phyloP scores from a whole-genome alignment of 2,329 filamentous ascomycete species.

The Ceratocystis ficicola region DNA sequence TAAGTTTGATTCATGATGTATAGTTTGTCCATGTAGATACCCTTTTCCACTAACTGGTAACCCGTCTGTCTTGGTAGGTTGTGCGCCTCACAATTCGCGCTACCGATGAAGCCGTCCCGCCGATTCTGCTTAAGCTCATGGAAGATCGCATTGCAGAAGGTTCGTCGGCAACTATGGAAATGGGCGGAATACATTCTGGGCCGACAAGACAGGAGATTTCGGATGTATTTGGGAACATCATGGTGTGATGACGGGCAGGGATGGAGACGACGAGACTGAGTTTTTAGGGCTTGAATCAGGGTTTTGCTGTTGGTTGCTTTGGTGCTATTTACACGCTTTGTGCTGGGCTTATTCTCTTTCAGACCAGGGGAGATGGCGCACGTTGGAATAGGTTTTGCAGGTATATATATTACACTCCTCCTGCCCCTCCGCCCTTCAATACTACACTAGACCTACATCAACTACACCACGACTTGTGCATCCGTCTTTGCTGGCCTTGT shows the following conservation, averaged over 20 bases:
- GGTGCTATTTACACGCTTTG: neutral
- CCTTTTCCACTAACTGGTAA: slow-evolving; percentile 24
- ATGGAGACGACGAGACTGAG: neutral
- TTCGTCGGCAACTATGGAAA: slow-evolving; percentile 33
- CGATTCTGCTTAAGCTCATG: slow-evolving; percentile 72
- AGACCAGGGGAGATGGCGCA: neutral
- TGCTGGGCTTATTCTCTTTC: neutral
- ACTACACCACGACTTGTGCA: slow-evolving; percentile 51
- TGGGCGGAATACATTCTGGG: slow-evolving; percentile 27
- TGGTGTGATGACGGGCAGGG: slow-evolving; percentile 34
- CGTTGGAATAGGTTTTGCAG: neutral
- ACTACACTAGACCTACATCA: too few species aligned
- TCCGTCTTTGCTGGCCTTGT: slow-evolving; percentile 66
- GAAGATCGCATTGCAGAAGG: slow-evolving; percentile 61
- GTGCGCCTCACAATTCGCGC: slow-evolving; percentile 86
- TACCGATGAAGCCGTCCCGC: slow-evolving; percentile 80
- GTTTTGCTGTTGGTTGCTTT: neutral
- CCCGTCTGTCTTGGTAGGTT: slow-evolving; percentile 52
- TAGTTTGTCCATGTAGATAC: neutral
- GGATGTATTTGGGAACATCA: slow-evolving; percentile 44
- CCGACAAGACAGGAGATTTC: slow-evolving; percentile 41
- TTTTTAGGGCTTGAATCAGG: neutral
- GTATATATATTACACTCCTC: slow-evolving; percentile 2
- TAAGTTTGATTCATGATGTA: slow-evolving; percentile 38
- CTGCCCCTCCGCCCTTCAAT: neutral